These are phyloP conservation scores for Ogataea populi-albae DNA, from an alignment of 805 yeast species.

Conservation along the genomic window DNA sequence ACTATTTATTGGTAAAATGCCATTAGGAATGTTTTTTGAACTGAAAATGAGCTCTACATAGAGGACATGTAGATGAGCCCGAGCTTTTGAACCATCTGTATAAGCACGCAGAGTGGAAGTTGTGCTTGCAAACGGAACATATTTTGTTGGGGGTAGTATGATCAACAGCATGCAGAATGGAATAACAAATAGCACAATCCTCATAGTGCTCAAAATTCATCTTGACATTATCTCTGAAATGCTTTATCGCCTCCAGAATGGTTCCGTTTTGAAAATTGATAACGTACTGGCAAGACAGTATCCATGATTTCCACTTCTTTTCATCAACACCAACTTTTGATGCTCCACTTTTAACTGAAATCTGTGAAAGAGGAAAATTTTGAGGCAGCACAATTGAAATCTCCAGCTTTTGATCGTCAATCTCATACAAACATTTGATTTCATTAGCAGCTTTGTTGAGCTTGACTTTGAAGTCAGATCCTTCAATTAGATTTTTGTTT, in stretches of 20 bases:
- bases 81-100: slow-evolving; percentile 97
- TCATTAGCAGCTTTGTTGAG: slow-evolving; percentile 62
- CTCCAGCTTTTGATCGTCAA: slow-evolving; percentile 86
- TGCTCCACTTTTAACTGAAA: slow-evolving; percentile 74
- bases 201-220: slow-evolving; percentile 91
- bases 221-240: slow-evolving; percentile 70
- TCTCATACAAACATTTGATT: slow-evolving; percentile 66
- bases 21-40: slow-evolving; percentile 28
- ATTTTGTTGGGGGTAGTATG: slow-evolving; percentile 85
- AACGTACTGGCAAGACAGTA: slow-evolving; percentile 83
- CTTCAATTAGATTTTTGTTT: slow-evolving; percentile 26
- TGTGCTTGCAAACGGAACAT: slow-evolving; percentile 88
- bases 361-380: slow-evolving; percentile 73
- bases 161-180: slow-evolving; percentile 81
- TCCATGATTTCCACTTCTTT: slow-evolving; percentile 92
- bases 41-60: slow-evolving; percentile 61
- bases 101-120: slow-evolving; percentile 92
- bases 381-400: slow-evolving; percentile 71
- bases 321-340: slow-evolving; percentile 85
- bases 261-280: slow-evolving; percentile 74
- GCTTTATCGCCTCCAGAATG: slow-evolving; percentile 61
- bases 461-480: slow-evolving; percentile 54
- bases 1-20: not conserved
- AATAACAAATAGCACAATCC: slow-evolving; percentile 96
- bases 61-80: slow-evolving; percentile 88